These are phyloP conservation scores for Tetradesmus lagerheimii DNA, from an alignment of 139 green algal species.

Conservation along the genomic window DNA sequence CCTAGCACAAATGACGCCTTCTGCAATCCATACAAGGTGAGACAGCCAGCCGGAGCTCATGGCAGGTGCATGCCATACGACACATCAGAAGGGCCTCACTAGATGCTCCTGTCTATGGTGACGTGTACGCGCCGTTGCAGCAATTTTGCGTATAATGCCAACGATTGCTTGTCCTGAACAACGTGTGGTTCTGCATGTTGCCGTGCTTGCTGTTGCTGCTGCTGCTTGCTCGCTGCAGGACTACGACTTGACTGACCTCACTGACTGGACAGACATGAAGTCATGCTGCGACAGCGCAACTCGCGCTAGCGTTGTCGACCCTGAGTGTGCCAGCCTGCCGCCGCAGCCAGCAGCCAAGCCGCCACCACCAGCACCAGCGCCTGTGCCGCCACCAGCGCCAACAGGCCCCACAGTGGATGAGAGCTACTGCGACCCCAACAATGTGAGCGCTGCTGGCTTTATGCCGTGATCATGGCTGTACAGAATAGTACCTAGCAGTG, in stretches of 20 bases:
- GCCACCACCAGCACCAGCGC: not conserved
- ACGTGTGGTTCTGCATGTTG: no score
- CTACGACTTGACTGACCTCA: slow-evolving; percentile 7
- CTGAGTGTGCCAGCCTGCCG: slow-evolving; percentile 16
- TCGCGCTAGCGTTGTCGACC: not conserved
- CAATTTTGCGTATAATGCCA: no score
- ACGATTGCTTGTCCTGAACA: no score
- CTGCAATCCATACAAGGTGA: slow-evolving; percentile 36
- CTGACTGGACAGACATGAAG: slow-evolving; percentile 5
- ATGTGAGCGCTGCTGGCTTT: not conserved
- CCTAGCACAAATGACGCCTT: not conserved
- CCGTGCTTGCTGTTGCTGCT: not conserved
- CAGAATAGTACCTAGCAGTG: no score
- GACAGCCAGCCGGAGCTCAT: not conserved
- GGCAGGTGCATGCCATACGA: no score
- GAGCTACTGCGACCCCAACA: slow-evolving; percentile 7
- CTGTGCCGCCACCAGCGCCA: not conserved
- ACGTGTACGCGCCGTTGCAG: no score
- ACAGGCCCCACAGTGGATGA: not conserved
- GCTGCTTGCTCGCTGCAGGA: not conserved
- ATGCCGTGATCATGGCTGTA: no score
- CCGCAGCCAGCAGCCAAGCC: not conserved
- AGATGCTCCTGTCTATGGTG: no score
- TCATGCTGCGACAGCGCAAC: slow-evolving; percentile 6
- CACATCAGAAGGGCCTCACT: no score